These are phyloP conservation scores for Osmanthus fragrans DNA, from an alignment of 257 asterid genomes.

Conservation along the genomic window DNA sequence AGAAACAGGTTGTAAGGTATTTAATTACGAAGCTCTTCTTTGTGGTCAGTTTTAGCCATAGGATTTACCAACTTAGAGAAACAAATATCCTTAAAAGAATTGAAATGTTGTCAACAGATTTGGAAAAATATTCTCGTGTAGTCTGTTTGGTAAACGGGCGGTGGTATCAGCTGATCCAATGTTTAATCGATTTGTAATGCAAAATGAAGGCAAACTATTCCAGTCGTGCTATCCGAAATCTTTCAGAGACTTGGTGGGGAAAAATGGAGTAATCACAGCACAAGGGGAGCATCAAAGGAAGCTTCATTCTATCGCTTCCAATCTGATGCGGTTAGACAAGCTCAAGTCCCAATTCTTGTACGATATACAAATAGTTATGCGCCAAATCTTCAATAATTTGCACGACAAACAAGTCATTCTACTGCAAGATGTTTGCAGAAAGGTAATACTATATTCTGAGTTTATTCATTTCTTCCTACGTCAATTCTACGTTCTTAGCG, in stretches of 20 bases:
- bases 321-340: constrained; percentile 80
- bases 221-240: constrained; percentile 93
- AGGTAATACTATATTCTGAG: constrained; percentile 41
- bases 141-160: constrained; percentile 72
- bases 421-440: constrained; percentile 83
- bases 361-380: constrained; percentile 62
- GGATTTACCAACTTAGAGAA: neutral
- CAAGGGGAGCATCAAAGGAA: constrained; percentile 81
- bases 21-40: neutral
- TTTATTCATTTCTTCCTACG: neutral
- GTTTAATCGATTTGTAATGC: constrained; percentile 84
- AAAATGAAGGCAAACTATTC: constrained; percentile 71
- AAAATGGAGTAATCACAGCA: constrained; percentile 76
- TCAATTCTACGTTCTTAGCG: neutral
- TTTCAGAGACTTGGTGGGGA: constrained; percentile 84
- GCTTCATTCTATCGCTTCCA: constrained; percentile 79
- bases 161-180: constrained; percentile 82
- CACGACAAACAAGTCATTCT: constrained; percentile 51
- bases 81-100: no score
- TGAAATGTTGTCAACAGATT: constrained; percentile 40
- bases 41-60: neutral
- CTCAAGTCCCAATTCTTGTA: constrained; percentile 75
- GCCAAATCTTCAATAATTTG: constrained; percentile 38
- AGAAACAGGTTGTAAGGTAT: constrained; percentile 68
- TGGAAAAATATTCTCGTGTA: constrained; percentile 78